phyloP scores from a whole-genome alignment of 179 eudicot species.

The Gypsophila paniculata region DNA sequence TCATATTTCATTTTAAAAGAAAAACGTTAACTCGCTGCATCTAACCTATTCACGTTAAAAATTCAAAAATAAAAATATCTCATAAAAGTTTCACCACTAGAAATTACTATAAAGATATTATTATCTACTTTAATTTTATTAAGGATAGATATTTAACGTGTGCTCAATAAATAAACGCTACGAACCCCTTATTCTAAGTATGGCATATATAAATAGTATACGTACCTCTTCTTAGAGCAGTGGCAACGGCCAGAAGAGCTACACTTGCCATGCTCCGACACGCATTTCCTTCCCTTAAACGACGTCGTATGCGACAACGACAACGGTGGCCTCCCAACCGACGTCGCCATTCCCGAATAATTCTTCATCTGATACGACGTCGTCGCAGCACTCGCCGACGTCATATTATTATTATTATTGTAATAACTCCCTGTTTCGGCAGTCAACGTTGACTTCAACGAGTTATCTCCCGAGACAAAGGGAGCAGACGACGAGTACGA shows the following conservation, averaged over 20 bases:
- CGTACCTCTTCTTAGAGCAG: conserved; percentile 76
- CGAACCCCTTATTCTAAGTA: no score
- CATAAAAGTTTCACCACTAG: no score
- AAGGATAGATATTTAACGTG: no score
- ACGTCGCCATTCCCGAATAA: conserved; percentile 41
- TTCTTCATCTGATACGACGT: conserved; percentile 55
- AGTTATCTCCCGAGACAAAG: conserved; percentile 41
- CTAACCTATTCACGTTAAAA: no score
- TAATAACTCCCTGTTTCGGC: conserved; percentile 33
- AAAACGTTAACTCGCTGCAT: no score
- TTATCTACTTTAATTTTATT: no score
- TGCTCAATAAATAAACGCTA: not conserved
- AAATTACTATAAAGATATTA: no score
- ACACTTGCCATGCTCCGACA: conserved; percentile 74
- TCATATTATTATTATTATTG: not conserved
- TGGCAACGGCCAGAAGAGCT: conserved; percentile 76
- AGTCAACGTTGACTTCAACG: conserved; percentile 63
- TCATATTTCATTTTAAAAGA: not conserved
- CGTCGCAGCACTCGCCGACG: conserved; percentile 12
- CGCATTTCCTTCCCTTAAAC: conserved; percentile 61
- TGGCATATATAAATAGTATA: no score
- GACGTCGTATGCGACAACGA: conserved; percentile 44
- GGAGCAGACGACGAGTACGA: conserved; percentile 41
- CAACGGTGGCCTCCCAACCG: conserved; percentile 62
- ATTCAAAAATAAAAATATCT: no score